phyloP scores from a whole-genome alignment of 306 rosid genomes.

The Hippophae gyantsensis region DNA sequence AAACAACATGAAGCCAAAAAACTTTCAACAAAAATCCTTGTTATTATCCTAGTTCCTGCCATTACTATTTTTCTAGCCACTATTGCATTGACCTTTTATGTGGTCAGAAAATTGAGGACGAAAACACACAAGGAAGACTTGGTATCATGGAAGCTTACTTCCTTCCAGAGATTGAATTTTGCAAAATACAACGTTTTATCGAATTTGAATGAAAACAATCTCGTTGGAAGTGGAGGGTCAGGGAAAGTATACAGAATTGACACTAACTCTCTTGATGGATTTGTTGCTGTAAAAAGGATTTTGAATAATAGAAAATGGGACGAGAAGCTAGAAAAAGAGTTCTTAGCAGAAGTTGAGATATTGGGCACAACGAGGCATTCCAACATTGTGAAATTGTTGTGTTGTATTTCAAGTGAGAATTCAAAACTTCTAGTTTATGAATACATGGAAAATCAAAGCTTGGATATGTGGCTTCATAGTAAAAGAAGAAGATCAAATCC shows the following conservation, averaged over 20 bases:
- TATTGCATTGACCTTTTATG: conserved; percentile 20
- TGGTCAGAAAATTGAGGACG: conserved; percentile 18
- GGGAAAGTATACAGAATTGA: conserved; percentile 67
- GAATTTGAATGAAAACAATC: conserved; percentile 51
- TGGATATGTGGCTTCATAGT: conserved; percentile 64
- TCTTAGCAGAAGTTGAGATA: conserved; percentile 58
- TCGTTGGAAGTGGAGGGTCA: conserved; percentile 83
- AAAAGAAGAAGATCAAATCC: conserved; percentile 29
- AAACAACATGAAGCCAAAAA: conserved; percentile 18
- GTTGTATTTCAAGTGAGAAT: conserved; percentile 60
- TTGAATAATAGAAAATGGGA: conserved; percentile 36
- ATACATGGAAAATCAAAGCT: conserved; percentile 73
- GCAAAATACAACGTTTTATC: conserved; percentile 38
- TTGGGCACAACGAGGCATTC: conserved; percentile 70
- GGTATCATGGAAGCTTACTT: conserved; percentile 65
- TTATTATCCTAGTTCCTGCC: conserved; percentile 29
- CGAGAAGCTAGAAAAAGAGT: conserved; percentile 53
- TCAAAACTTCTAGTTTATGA: conserved; percentile 82
- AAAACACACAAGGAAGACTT: conserved; percentile 27
- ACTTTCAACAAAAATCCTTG: conserved; percentile 31
- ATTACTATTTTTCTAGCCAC: conserved; percentile 18
- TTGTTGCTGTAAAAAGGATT: conserved; percentile 70
- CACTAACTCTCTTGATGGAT: conserved; percentile 31
- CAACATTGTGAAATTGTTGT: conserved; percentile 71
- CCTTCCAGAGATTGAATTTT: conserved; percentile 68